A percentile compares a stretch with the other conserved stretches of the same genome.
These are phyloP conservation scores for Cladorrhinum sp. DNA, from an alignment of 2,329 filamentous ascomycete species.

Conservation along the genomic window DNA sequence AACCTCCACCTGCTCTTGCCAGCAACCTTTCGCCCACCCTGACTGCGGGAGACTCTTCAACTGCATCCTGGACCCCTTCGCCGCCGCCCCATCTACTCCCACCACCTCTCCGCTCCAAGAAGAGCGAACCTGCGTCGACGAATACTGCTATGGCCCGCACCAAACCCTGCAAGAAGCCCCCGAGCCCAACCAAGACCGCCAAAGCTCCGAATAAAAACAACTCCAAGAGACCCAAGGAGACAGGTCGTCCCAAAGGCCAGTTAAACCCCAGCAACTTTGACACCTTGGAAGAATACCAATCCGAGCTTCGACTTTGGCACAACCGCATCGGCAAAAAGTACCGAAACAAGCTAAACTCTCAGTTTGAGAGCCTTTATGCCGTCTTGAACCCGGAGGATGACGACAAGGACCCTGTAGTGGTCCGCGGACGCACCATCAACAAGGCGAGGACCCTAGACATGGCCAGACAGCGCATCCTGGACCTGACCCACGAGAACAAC, in stretches of 20 bases:
- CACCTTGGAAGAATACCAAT: conserved; percentile 5
- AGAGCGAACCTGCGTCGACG: not conserved
- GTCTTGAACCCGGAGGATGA: conserved; percentile 11
- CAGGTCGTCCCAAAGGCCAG: not conserved
- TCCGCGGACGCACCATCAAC: conserved; percentile 14
- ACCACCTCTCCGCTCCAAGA: not conserved
- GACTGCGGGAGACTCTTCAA: not conserved
- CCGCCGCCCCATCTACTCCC: not conserved
- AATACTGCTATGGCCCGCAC: not conserved
- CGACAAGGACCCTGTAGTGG: not conserved
- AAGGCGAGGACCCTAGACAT: conserved; percentile 23
- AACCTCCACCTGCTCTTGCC: not conserved
- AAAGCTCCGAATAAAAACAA: not conserved
- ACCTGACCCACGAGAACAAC: conserved; percentile 12
- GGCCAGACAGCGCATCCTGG: conserved; percentile 18
- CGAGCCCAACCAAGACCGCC: not conserved
- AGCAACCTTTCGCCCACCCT: not conserved
- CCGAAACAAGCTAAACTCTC: conserved; percentile 21
- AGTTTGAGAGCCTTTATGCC: conserved; percentile 21
- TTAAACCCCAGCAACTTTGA: not conserved
- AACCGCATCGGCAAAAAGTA: conserved; percentile 26
- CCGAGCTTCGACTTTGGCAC: conserved; percentile 15
- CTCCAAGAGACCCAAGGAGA: not conserved
- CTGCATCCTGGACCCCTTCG: not conserved
- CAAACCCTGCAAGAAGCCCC: not conserved